Percentiles rank a stretch among this genome's conserved stretches.
These are phyloP conservation scores for Fusarium sp. DNA, from an alignment of 2,329 filamentous ascomycete genomes.

Conservation along the genomic window DNA sequence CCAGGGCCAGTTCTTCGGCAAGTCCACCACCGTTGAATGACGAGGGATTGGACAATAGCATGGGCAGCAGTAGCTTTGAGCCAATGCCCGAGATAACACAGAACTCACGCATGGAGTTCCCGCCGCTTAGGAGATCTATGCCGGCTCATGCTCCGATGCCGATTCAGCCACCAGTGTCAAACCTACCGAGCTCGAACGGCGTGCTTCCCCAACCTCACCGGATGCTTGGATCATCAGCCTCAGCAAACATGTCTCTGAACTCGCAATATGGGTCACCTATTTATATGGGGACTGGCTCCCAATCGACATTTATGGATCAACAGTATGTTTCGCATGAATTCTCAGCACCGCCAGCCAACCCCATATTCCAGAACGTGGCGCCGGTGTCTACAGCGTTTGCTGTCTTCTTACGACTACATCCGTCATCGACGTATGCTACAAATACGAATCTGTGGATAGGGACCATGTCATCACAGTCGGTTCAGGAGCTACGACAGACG, in stretches of 20 bases:
- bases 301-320: slow-evolving; percentile 55
- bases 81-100: slow-evolving; percentile 44
- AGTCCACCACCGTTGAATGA: slow-evolving; percentile 33
- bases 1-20: slow-evolving; percentile 36
- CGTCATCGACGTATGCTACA: slow-evolving; percentile 70
- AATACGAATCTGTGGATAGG: slow-evolving; percentile 75
- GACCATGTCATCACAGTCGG: slow-evolving; percentile 70
- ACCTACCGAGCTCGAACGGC: slow-evolving; percentile 31
- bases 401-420: slow-evolving; percentile 79
- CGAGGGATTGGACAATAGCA: slow-evolving; percentile 37
- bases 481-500: slow-evolving; percentile 75
- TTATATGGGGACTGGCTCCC: slow-evolving; percentile 57
- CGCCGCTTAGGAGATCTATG: slow-evolving; percentile 37
- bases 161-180: slow-evolving; percentile 43
- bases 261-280: slow-evolving; percentile 58
- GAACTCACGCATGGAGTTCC: slow-evolving; percentile 45
- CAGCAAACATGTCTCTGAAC: slow-evolving; percentile 49
- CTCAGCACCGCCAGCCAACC: slow-evolving; percentile 40
- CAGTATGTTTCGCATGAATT: slow-evolving; percentile 53
- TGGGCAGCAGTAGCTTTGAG: slow-evolving; percentile 44
- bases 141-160: slow-evolving; percentile 40
- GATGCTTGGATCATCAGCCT: slow-evolving; percentile 46
- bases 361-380: slow-evolving; percentile 45
- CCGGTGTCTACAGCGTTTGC: slow-evolving; percentile 59
- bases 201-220: slow-evolving; percentile 43